These are phyloP conservation scores for Canavalia ensiformis DNA, from an alignment of 306 rosid genomes.

Conservation along the genomic window DNA sequence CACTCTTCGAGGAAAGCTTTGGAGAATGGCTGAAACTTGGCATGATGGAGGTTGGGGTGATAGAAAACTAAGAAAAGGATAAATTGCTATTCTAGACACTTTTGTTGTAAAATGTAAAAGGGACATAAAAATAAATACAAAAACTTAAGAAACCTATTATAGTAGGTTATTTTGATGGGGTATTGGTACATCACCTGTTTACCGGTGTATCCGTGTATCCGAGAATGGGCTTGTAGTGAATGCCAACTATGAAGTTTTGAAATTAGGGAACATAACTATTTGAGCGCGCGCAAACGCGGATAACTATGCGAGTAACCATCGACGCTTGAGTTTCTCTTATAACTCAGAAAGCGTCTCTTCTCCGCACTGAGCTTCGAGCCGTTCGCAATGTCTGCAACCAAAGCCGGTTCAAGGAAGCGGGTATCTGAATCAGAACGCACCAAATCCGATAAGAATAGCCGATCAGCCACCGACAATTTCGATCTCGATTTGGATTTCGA, in stretches of 20 bases:
- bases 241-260: conserved; percentile 22
- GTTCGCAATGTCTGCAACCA: conserved; percentile 65
- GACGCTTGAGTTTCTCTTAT: background rate
- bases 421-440: conserved; percentile 56
- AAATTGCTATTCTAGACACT: too few relatives aligned
- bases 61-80: too few relatives aligned
- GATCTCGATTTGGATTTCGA: conserved; percentile 73
- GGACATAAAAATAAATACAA: too few relatives aligned
- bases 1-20: too few relatives aligned
- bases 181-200: too few relatives aligned
- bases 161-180: too few relatives aligned
- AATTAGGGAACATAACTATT: conserved; percentile 4
- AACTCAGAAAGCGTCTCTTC: conserved; percentile 25
- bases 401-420: conserved; percentile 64
- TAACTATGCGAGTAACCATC: background rate
- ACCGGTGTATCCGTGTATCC: too few relatives aligned
- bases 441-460: conserved; percentile 62
- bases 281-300: conserved; percentile 50
- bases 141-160: too few relatives aligned
- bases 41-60: too few relatives aligned
- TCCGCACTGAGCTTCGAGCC: conserved; percentile 33
- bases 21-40: too few relatives aligned
- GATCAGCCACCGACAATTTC: conserved; percentile 47
- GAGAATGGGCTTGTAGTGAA: too few relatives aligned
- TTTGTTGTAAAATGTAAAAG: too few relatives aligned